A percentile compares a stretch with the other conserved stretches of the same genome.
Evolutionary conservation across 495 filamentous ascomycete genomes (phyloP).

Genomic region (Penicillium canescens): DNA sequence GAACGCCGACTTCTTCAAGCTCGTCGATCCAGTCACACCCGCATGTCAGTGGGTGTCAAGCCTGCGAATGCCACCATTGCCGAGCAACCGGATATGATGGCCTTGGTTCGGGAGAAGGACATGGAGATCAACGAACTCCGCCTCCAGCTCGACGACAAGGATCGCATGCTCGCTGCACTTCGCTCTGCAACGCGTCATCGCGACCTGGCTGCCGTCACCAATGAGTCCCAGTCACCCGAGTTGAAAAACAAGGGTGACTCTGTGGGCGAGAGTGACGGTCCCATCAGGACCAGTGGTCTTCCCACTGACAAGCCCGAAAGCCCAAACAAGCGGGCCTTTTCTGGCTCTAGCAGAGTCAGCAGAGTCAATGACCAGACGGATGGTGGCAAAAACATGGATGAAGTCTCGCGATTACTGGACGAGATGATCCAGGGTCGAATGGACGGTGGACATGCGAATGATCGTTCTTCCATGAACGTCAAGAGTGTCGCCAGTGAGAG

Average conservation of each 20-base stretch:
- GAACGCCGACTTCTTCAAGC: constrained; percentile 93
- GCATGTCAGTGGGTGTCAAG: constrained; percentile 72
- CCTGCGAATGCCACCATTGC: constrained; percentile 54
- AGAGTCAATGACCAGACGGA: constrained; percentile 29
- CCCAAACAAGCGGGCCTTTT: constrained; percentile 12
- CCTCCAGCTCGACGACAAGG: constrained; percentile 91
- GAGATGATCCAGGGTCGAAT: constrained; percentile 92
- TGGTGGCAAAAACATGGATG: constrained; percentile 72
- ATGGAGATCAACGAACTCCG: constrained; percentile 89
- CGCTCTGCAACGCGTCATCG: constrained; percentile 85
- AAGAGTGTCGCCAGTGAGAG: constrained; percentile 40
- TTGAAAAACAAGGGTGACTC: constrained; percentile 32
- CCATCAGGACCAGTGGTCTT: constrained; percentile 15
- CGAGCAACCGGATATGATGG: constrained; percentile 66
- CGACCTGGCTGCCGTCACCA: constrained; percentile 72
- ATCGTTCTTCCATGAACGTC: constrained; percentile 58
- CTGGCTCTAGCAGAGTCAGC: background rate
- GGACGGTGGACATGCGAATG: constrained; percentile 64
- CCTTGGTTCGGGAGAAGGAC: constrained; percentile 83
- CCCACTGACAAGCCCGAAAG: constrained; percentile 19
- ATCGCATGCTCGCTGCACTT: constrained; percentile 86
- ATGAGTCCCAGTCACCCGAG: constrained; percentile 39
- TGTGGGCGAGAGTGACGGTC: constrained; percentile 32
- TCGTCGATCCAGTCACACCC: constrained; percentile 82
- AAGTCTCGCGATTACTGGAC: constrained; percentile 86